A percentile compares a stretch with the other conserved stretches of the same genome.
These are phyloP conservation scores for Detonula confervacea DNA, from an alignment of 352 stramenopile species.

Conservation along the genomic window DNA sequence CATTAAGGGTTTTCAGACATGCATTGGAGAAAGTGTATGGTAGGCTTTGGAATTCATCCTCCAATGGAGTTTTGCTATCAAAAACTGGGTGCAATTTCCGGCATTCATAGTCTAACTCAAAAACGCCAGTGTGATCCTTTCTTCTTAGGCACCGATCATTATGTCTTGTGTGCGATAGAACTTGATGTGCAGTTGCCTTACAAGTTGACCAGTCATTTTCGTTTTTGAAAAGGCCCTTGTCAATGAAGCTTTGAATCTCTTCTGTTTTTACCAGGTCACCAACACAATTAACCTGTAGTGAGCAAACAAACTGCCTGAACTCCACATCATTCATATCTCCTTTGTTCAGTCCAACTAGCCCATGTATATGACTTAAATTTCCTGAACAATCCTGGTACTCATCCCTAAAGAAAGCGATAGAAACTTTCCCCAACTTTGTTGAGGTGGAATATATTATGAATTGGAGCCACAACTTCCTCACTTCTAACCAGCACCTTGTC, in stretches of 20 bases:
- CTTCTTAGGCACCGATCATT: neutral
- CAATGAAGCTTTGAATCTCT: neutral
- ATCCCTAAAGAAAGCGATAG: slow-evolving; percentile 21
- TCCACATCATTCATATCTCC: slow-evolving; percentile 19
- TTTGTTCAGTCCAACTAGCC: slow-evolving; percentile 24
- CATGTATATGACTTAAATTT: slow-evolving; percentile 38
- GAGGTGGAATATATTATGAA: neutral
- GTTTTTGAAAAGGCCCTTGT: neutral
- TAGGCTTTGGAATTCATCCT: neutral
- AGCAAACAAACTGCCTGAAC: slow-evolving; percentile 24
- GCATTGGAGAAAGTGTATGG: neutral
- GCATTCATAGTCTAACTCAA: neutral
- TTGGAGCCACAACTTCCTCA: slow-evolving; percentile 1
- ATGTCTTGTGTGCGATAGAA: neutral
- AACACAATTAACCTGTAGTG: slow-evolving; percentile 21
- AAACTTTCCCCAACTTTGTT: neutral
- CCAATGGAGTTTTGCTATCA: neutral
- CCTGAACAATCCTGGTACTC: slow-evolving; percentile 40
- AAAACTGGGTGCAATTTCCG: neutral
- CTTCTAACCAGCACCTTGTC: too few relatives aligned
- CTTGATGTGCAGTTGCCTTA: neutral
- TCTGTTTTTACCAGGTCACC: slow-evolving; percentile 8
- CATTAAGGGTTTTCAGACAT: neutral
- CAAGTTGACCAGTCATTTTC: slow-evolving; percentile 1
- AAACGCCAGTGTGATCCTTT: neutral